These are phyloP conservation scores for Sambucus nigra DNA, from an alignment of 129 eudicot species.

Conservation along the genomic window DNA sequence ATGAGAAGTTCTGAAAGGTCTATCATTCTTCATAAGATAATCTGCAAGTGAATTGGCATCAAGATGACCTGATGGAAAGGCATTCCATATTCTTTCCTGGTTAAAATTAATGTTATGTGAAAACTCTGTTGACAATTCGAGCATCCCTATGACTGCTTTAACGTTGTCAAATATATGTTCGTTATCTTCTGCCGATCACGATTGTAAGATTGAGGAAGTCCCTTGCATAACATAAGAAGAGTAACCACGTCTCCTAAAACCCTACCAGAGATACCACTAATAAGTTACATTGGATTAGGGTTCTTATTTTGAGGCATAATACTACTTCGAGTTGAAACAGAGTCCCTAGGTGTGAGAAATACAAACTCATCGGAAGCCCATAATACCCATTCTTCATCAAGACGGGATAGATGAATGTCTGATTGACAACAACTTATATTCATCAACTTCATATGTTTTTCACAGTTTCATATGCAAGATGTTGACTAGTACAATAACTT, in stretches of 20 bases:
- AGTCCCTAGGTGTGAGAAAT: conserved; percentile 80
- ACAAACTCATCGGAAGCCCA: conserved; percentile 99
- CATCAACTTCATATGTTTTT: no score
- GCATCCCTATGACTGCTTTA: conserved; percentile 79
- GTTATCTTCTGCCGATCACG: conserved; percentile 98
- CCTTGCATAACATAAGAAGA: conserved; percentile 92
- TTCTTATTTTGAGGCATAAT: conserved; percentile 99
- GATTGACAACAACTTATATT: no score
- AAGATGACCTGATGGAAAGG: conserved; percentile 94
- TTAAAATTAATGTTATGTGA: conserved; percentile 77
- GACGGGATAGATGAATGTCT: conserved; percentile 88
- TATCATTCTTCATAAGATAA: conserved; percentile 91
- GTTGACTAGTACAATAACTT: no score
- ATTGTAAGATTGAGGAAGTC: conserved; percentile 96
- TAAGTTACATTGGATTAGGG: conserved; percentile 97
- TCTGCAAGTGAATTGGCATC: conserved; percentile 92
- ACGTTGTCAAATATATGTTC: conserved; percentile 94
- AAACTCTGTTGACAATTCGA: conserved; percentile 82
- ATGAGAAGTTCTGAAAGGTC: conserved; percentile 88
- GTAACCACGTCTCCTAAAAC: conserved; percentile 82
- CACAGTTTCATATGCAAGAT: no score
- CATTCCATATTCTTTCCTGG: conserved; percentile 57
- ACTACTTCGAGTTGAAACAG: conserved; percentile 97
- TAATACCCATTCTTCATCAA: conserved; percentile 98
- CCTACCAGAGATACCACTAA: conserved; percentile 90